These are phyloP conservation scores for barrel medic (Medicago truncatula) DNA, from an alignment of 306 rosid genomes.

Conservation along the genomic window DNA sequence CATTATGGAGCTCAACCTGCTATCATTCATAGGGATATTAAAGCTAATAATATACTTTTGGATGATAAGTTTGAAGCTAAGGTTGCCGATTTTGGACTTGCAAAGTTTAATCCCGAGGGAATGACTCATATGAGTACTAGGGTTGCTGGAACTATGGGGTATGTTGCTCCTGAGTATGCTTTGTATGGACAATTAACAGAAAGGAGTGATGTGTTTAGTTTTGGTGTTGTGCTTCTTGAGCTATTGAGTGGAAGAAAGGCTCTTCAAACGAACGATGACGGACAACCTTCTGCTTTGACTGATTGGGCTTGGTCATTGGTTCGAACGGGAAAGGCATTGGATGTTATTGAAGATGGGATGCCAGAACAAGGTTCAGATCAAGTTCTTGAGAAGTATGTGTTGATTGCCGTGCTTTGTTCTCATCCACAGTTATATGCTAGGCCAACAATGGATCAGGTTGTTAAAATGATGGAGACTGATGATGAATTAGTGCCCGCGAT, in stretches of 20 bases:
- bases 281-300: slow-evolving; percentile 66
- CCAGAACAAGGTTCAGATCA: slow-evolving; percentile 61
- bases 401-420: slow-evolving; percentile 86
- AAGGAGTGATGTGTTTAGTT: slow-evolving; percentile 93
- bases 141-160: slow-evolving; percentile 98
- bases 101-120: slow-evolving; percentile 90
- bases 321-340: slow-evolving; percentile 62
- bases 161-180: slow-evolving; percentile 97
- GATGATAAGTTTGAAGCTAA: slow-evolving; percentile 86
- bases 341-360: slow-evolving; percentile 79
- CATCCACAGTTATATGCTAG: slow-evolving; percentile 95
- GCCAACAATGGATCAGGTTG: slow-evolving; percentile 98
- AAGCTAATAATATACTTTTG: slow-evolving; percentile 86
- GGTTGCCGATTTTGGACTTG: slow-evolving; percentile 93
- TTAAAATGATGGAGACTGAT: slow-evolving; percentile 92
- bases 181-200: slow-evolving; percentile 92
- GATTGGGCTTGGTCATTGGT: slow-evolving; percentile 98
- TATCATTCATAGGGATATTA: slow-evolving; percentile 90
- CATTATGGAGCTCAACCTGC: slow-evolving; percentile 93
- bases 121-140: slow-evolving; percentile 95
- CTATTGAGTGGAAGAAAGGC: slow-evolving; percentile 94
- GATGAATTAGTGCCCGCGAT: slow-evolving; percentile 73
- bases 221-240: slow-evolving; percentile 91
- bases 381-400: slow-evolving; percentile 81
- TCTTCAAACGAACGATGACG: slow-evolving; percentile 57